Evolutionary conservation across 2,329 filamentous ascomycete genomes (phyloP).

Genomic region (Botrytis pseudocinerea): DNA sequence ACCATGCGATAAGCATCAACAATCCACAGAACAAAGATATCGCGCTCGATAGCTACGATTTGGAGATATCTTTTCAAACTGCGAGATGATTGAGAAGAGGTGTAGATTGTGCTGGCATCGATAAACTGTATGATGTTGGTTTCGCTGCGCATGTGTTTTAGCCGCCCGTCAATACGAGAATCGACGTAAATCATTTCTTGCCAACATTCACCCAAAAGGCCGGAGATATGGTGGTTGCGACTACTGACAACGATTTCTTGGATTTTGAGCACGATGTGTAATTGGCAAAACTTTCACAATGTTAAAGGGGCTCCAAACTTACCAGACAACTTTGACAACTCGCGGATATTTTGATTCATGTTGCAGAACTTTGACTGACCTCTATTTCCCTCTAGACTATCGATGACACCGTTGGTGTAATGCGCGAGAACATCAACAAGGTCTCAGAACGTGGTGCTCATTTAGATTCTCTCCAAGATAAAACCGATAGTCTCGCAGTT

Average conservation of each 20-base stretch:
- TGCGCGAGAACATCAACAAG: constrained; percentile 98
- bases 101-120: neutral
- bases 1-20: constrained; percentile 2
- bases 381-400: constrained; percentile 70
- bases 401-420: constrained; percentile 89
- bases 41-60: neutral
- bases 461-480: constrained; percentile 85
- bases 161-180: constrained; percentile 15
- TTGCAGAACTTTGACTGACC: constrained; percentile 30
- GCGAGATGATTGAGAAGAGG: neutral
- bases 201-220: neutral
- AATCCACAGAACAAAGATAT: neutral
- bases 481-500: constrained; percentile 89
- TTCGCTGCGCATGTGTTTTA: constrained; percentile 31
- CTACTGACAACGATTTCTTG: neutral
- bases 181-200: neutral
- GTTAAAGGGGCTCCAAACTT: neutral
- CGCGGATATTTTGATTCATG: constrained; percentile 8
- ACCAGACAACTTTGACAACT: neutral
- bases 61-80: neutral
- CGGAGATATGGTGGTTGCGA: neutral
- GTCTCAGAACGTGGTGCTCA: constrained; percentile 89
- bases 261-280: neutral
- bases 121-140: constrained; percentile 21
- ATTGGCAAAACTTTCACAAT: neutral